These are phyloP conservation scores for Leptographium galeiforme DNA, from an alignment of 2,329 filamentous ascomycete genomes.

Conservation along the genomic window DNA sequence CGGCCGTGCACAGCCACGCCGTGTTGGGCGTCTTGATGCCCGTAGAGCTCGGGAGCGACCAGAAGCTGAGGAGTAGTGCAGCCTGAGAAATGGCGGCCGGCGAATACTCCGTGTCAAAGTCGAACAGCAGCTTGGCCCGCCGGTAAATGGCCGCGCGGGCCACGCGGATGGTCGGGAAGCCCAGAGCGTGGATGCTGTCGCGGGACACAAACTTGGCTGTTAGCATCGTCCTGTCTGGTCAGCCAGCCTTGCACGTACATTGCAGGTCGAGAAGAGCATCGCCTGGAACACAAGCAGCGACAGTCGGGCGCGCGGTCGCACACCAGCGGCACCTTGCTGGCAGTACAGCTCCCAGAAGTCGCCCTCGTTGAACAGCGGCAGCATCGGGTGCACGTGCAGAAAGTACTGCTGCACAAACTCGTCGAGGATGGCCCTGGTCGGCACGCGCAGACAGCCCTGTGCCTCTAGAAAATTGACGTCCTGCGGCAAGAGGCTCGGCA, in stretches of 20 bases:
- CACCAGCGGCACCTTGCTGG: constrained; percentile 8
- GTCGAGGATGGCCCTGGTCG: constrained; percentile 25
- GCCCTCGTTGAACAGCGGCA: constrained; percentile 30
- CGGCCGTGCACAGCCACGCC: constrained; percentile 11
- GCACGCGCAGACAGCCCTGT: constrained; percentile 32
- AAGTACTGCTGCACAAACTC: constrained; percentile 36
- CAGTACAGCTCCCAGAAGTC: constrained; percentile 33
- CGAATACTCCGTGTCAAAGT: constrained; percentile 30
- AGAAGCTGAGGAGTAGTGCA: constrained; percentile 29
- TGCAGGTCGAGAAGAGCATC: constrained; percentile 23
- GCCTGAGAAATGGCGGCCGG: constrained; percentile 26
- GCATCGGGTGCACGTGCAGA: constrained; percentile 30
- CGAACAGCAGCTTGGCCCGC: constrained; percentile 21
- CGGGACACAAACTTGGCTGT: constrained; percentile 7
- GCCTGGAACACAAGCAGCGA: constrained; percentile 32
- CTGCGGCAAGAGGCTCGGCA: constrained; percentile 25
- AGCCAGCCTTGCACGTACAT: not conserved
- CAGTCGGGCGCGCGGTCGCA: constrained; percentile 15
- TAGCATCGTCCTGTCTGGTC: not conserved
- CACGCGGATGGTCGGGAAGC: constrained; percentile 7
- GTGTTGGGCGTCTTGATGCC: constrained; percentile 9
- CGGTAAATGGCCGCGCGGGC: constrained; percentile 9
- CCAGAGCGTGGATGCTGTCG: constrained; percentile 8
- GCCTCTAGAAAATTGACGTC: constrained; percentile 32
- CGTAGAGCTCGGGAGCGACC: constrained; percentile 14